Percentiles rank a stretch among this genome's conserved stretches.
phyloP scores from a whole-genome alignment of 441 rosid species.

The Breynia disticha region DNA sequence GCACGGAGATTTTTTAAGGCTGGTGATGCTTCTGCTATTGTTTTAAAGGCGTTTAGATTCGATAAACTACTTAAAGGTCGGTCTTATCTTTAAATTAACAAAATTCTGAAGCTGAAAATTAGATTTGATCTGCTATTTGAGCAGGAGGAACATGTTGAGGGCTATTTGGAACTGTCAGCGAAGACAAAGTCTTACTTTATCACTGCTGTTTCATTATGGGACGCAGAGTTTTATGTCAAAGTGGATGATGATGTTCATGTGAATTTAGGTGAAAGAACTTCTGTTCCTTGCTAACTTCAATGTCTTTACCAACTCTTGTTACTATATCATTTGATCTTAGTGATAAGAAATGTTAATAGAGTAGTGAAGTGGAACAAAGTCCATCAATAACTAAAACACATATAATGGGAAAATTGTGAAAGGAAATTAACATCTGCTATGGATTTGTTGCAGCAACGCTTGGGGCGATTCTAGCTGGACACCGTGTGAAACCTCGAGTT shows the following conservation, averaged over 20 bases:
- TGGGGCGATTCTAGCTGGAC: slow-evolving; percentile 33
- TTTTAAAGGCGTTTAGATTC: not conserved
- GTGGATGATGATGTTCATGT: slow-evolving; percentile 94
- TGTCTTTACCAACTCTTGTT: not conserved
- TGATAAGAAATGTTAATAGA: no score
- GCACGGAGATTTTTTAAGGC: slow-evolving; percentile 74
- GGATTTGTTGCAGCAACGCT: slow-evolving; percentile 39
- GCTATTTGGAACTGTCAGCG: slow-evolving; percentile 72
- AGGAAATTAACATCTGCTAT: not conserved
- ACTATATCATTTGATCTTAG: not conserved
- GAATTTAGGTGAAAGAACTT: slow-evolving; percentile 49
- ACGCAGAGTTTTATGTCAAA: slow-evolving; percentile 82
- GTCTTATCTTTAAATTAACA: slow-evolving; percentile 1
- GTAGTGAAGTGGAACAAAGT: no score
- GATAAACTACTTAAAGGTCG: not conserved
- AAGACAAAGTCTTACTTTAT: slow-evolving; percentile 70
- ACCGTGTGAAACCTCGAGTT: slow-evolving; percentile 41
- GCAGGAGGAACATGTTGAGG: slow-evolving; percentile 88
- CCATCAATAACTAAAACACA: no score
- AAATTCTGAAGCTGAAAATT: slow-evolving; percentile 2
- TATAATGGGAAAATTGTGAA: not conserved
- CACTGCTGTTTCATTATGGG: slow-evolving; percentile 72
- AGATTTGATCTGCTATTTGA: not conserved
- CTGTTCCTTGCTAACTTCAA: slow-evolving; percentile 1
- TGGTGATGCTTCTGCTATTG: slow-evolving; percentile 34